phyloP scores from a whole-genome alignment of 768 basidiomycete species.

The Trametes cubensis region DNA sequence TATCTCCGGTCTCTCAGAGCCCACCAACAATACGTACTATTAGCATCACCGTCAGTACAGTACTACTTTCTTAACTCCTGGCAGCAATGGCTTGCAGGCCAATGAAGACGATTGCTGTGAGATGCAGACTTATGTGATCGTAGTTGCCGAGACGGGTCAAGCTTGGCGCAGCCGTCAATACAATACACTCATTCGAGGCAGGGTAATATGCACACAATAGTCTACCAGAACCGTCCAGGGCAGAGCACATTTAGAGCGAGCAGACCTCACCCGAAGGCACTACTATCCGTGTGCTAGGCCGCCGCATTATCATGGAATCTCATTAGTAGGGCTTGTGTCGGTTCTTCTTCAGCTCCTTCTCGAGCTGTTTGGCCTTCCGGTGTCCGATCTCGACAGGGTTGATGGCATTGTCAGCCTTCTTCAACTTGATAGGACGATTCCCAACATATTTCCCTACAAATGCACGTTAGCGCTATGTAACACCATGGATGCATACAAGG shows the following conservation, averaged over 20 bases:
- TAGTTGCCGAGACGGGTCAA: too few species aligned
- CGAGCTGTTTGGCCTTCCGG: constrained; percentile 87
- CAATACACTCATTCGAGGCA: not conserved
- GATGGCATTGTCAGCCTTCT: constrained; percentile 90
- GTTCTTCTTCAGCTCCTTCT: constrained; percentile 91
- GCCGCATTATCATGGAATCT: not conserved
- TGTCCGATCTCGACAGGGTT: constrained; percentile 93
- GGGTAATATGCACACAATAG: not conserved
- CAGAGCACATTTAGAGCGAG: too few species aligned
- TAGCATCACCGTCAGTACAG: too few species aligned
- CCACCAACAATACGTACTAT: too few species aligned
- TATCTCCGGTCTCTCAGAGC: too few species aligned
- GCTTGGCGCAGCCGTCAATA: not conserved
- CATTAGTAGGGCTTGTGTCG: constrained; percentile 73
- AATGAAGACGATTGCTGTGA: too few species aligned
- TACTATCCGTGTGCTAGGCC: constrained; percentile 13
- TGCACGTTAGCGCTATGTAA: not conserved
- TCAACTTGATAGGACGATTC: constrained; percentile 93
- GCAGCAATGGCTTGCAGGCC: too few species aligned
- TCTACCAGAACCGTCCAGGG: not conserved
- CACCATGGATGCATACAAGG: not conserved
- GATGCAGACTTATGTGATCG: too few species aligned
- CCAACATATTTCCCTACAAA: constrained; percentile 93
- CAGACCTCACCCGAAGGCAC: constrained; percentile 12
- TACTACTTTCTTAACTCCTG: too few species aligned